A percentile compares a stretch with the other conserved stretches of the same genome.
These are phyloP conservation scores for Microdochium paspali DNA, from an alignment of 2,329 filamentous ascomycete genomes.

Conservation along the genomic window DNA sequence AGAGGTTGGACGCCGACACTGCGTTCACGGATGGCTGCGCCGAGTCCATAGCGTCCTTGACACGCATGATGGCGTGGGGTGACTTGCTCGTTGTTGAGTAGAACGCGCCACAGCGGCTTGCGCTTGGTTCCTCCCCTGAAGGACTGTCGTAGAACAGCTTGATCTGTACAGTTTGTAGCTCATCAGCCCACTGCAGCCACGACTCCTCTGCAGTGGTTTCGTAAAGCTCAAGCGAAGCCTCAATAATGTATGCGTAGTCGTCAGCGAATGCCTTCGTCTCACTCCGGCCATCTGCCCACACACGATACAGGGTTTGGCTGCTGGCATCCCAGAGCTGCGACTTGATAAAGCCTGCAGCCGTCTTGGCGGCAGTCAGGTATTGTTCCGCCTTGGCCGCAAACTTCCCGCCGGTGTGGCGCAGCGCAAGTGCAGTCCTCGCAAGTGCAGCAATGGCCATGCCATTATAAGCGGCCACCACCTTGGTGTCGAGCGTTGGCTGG, in stretches of 20 bases:
- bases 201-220: conserved; percentile 68
- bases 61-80: conserved; percentile 66
- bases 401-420: conserved; percentile 49
- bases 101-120: conserved; percentile 49
- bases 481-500: conserved; percentile 73
- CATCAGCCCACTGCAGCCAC: conserved; percentile 73
- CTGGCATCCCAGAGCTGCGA: conserved; percentile 60
- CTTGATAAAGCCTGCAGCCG: conserved; percentile 64
- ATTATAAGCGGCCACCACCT: conserved; percentile 82
- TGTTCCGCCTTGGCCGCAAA: conserved; percentile 42
- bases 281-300: conserved; percentile 60
- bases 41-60: conserved; percentile 94
- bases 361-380: conserved; percentile 58
- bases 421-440: conserved; percentile 60
- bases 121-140: conserved; percentile 21
- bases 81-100: conserved; percentile 59
- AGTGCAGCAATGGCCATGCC: conserved; percentile 78
- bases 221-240: conserved; percentile 76
- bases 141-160: conserved; percentile 64
- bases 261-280: conserved; percentile 73
- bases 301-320: conserved; percentile 57
- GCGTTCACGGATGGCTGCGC: conserved; percentile 86
- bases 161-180: conserved; percentile 69
- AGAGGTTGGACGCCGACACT: conserved; percentile 77
- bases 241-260: conserved; percentile 85